These are phyloP conservation scores for Aspergillus leporis DNA, from an alignment of 495 filamentous ascomycete genomes.

Conservation along the genomic window DNA sequence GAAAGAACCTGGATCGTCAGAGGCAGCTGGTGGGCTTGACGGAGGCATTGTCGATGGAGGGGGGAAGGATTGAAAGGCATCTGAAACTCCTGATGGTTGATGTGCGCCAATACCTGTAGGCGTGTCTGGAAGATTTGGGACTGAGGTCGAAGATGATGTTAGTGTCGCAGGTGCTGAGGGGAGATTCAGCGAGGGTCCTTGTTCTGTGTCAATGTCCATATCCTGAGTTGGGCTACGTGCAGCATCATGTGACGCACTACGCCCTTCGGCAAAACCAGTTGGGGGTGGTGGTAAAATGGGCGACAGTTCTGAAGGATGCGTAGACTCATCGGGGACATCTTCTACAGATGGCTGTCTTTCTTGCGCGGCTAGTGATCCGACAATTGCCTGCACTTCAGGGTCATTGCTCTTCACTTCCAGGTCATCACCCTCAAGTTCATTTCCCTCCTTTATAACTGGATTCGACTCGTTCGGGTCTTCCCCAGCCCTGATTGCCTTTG, in stretches of 20 bases:
- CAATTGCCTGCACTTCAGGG: slow-evolving; percentile 52
- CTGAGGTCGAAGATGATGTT: slow-evolving; percentile 24
- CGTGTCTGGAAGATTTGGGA: slow-evolving; percentile 42
- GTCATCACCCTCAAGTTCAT: slow-evolving; percentile 21
- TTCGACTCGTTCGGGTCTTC: slow-evolving; percentile 92
- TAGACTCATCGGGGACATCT: slow-evolving; percentile 50
- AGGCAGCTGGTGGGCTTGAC: slow-evolving; percentile 22
- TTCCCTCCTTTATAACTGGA: slow-evolving; percentile 57
- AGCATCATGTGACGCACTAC: slow-evolving; percentile 26
- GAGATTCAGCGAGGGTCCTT: slow-evolving; percentile 31
- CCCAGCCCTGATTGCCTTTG: slow-evolving; percentile 85
- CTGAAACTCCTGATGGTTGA: slow-evolving; percentile 20
- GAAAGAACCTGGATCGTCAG: slow-evolving; percentile 36
- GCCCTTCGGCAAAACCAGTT: slow-evolving; percentile 30
- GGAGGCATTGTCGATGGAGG: slow-evolving; percentile 34
- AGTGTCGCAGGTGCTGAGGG: slow-evolving; percentile 43
- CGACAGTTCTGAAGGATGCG: slow-evolving; percentile 51
- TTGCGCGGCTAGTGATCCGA: slow-evolving; percentile 33
- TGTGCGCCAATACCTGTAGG: slow-evolving; percentile 24
- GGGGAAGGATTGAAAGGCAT: slow-evolving; percentile 50
- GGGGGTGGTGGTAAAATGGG: slow-evolving; percentile 37
- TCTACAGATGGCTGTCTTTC: slow-evolving; percentile 60
- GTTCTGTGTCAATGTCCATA: slow-evolving; percentile 22
- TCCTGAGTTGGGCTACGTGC: slow-evolving; percentile 20
- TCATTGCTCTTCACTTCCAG: slow-evolving; percentile 16